Percentiles rank a stretch among this genome's conserved stretches.
Conservation (phyloP, 2,329 filamentous ascomycete species). For the Cercospora sp. region DNA sequence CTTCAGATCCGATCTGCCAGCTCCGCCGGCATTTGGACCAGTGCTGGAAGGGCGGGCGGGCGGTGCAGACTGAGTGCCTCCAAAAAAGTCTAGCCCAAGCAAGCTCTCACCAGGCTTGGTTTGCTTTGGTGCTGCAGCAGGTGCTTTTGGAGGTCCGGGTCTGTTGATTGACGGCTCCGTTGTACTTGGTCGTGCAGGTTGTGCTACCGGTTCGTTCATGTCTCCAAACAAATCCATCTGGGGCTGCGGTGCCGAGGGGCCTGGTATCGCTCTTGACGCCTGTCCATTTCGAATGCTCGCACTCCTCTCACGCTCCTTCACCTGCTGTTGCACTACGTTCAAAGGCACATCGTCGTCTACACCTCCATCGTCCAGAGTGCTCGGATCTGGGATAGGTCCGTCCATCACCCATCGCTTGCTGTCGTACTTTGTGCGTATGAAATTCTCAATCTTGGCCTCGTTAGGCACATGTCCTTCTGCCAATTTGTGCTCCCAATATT, state of each 20-base stretch:
- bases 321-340: constrained; percentile 69
- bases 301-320: constrained; percentile 53
- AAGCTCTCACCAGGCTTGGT: constrained; percentile 81
- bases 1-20: constrained; percentile 87
- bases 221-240: constrained; percentile 81
- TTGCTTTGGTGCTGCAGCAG: constrained; percentile 48
- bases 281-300: constrained; percentile 45
- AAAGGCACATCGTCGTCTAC: constrained; percentile 75
- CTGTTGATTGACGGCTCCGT: constrained; percentile 71
- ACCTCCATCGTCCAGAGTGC: constrained; percentile 73
- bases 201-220: constrained; percentile 55
- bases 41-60: constrained; percentile 77
- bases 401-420: constrained; percentile 99
- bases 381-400: constrained; percentile 88
- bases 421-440: constrained; percentile 98
- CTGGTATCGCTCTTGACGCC: constrained; percentile 18
- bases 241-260: constrained; percentile 40
- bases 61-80: constrained; percentile 67
- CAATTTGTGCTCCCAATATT: constrained; percentile 97
- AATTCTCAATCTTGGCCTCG: constrained; percentile 98
- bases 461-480: constrained; percentile 88
- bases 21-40: constrained; percentile 55
- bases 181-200: constrained; percentile 67
- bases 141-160: constrained; percentile 33
- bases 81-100: constrained; percentile 89